These are phyloP conservation scores for Euphorbia corollata DNA, from an alignment of 441 rosid species.

Conservation along the genomic window DNA sequence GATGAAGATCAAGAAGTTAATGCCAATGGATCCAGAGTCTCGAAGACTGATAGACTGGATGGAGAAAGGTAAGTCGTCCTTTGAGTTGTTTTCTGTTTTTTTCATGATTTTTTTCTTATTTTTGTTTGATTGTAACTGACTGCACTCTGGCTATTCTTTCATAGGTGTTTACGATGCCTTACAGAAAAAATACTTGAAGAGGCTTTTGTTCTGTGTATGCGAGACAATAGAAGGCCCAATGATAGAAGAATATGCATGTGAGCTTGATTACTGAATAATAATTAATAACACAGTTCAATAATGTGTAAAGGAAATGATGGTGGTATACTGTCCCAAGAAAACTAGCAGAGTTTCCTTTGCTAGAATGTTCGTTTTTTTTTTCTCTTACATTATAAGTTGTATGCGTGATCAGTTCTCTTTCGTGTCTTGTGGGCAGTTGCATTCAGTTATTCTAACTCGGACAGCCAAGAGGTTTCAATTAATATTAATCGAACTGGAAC, in stretches of 20 bases:
- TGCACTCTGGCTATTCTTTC: not conserved
- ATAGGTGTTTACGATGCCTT: constrained; percentile 88
- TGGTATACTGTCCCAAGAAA: not conserved
- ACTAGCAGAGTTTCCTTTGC: not conserved
- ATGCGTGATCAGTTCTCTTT: not conserved
- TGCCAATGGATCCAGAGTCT: constrained; percentile 94
- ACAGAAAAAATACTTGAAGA: constrained; percentile 73
- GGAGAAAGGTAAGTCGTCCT: constrained; percentile 61
- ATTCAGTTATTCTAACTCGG: constrained; percentile 70
- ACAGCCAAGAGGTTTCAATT: constrained; percentile 79
- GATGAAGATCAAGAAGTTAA: constrained; percentile 92
- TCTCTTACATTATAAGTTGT: not conserved
- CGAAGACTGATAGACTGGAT: constrained; percentile 93
- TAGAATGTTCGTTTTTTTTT: not conserved
- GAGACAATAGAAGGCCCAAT: constrained; percentile 35
- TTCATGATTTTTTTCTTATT: not conserved
- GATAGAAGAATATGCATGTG: constrained; percentile 91
- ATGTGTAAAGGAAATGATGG: not conserved
- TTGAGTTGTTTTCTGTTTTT: not conserved
- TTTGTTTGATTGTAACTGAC: not conserved
- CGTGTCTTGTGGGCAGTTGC: constrained; percentile 55
- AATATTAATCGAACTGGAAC: constrained; percentile 70
- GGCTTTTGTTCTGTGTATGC: constrained; percentile 30
- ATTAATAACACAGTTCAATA: not conserved
- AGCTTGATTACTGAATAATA: constrained; percentile 10